These are phyloP conservation scores for Hyaloscypha bicolor DNA, from an alignment of 495 filamentous ascomycete species.

Conservation along the genomic window DNA sequence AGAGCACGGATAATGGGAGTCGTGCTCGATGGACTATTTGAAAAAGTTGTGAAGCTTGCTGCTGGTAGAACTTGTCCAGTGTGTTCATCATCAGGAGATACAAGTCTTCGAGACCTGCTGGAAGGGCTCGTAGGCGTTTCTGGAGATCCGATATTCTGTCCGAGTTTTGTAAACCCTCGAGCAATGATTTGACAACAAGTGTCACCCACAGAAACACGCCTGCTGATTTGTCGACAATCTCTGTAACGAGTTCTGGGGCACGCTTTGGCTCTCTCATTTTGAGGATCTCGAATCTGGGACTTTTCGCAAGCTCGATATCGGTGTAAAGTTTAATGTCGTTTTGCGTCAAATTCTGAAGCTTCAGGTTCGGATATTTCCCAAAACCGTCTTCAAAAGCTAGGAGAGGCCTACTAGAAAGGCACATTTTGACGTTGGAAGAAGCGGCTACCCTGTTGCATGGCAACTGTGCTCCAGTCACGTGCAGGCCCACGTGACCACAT, in stretches of 20 bases:
- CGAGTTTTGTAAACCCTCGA: background rate
- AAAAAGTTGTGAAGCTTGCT: background rate
- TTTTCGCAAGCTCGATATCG: background rate
- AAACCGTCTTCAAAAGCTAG: background rate
- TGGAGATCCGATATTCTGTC: slow-evolving; percentile 1
- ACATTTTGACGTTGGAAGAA: background rate
- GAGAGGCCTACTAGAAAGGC: background rate
- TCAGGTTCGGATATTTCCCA: background rate
- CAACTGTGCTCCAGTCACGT: too few species aligned
- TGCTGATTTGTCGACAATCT: background rate
- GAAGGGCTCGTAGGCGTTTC: background rate
- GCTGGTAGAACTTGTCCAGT: background rate
- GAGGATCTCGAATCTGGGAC: background rate
- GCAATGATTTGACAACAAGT: background rate
- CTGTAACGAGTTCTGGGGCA: background rate
- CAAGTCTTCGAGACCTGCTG: background rate
- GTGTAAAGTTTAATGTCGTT: background rate
- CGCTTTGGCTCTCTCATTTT: background rate
- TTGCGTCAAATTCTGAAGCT: background rate
- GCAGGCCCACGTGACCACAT: too few species aligned
- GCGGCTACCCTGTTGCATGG: background rate
- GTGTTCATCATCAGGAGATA: background rate
- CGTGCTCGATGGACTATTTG: background rate
- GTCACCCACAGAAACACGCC: background rate
- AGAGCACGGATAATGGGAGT: background rate